phyloP scores from a whole-genome alignment of 2,329 filamentous ascomycete genomes.

The Verticillium dahliae region DNA sequence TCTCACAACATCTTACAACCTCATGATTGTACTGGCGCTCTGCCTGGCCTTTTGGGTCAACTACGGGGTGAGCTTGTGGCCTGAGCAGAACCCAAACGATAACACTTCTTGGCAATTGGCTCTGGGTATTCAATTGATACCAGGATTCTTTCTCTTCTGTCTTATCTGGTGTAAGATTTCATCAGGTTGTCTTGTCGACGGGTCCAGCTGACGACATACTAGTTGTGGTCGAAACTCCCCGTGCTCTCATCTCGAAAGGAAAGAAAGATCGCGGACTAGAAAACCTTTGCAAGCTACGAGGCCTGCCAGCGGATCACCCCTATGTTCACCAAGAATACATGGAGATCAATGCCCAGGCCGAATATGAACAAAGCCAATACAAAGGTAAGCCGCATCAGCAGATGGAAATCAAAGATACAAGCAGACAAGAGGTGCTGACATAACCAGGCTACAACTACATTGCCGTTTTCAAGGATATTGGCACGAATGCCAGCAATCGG shows the following conservation, averaged over 20 bases:
- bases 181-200: too few relatives aligned
- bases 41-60: slow-evolving; percentile 26
- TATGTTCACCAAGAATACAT: slow-evolving; percentile 11
- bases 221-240: slow-evolving; percentile 14
- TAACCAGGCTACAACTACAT: slow-evolving; percentile 17
- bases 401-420: not conserved
- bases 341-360: slow-evolving; percentile 9
- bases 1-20: slow-evolving; percentile 30
- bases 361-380: slow-evolving; percentile 5
- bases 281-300: slow-evolving; percentile 29
- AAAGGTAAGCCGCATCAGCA: not conserved
- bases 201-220: not conserved
- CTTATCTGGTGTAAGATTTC: slow-evolving; percentile 20
- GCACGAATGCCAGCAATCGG: slow-evolving; percentile 20
- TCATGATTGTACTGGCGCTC: slow-evolving; percentile 28
- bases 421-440: too few relatives aligned
- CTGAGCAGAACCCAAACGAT: slow-evolving; percentile 20
- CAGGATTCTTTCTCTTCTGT: slow-evolving; percentile 25
- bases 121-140: slow-evolving; percentile 29
- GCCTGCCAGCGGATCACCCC: slow-evolving; percentile 11
- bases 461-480: slow-evolving; percentile 25
- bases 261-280: slow-evolving; percentile 24
- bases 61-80: slow-evolving; percentile 18
- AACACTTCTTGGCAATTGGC: slow-evolving; percentile 26
- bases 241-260: slow-evolving; percentile 24